These are phyloP conservation scores for Naganishia kalamii DNA, from an alignment of 768 basidiomycete species.

Conservation along the genomic window DNA sequence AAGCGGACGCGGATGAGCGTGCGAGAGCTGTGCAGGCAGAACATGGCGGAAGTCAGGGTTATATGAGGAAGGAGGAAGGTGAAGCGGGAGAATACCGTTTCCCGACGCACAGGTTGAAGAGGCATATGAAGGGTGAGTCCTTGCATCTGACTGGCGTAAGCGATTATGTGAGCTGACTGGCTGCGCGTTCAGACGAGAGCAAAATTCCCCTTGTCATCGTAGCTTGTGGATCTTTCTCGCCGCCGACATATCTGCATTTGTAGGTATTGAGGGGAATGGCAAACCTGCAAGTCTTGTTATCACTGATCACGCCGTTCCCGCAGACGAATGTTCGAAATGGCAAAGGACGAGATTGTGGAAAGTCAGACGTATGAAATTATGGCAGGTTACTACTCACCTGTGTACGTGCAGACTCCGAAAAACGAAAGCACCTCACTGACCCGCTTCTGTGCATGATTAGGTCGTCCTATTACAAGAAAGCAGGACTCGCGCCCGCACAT, in stretches of 20 bases:
- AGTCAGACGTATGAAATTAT: slow-evolving; percentile 93
- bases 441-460: slow-evolving; percentile 12
- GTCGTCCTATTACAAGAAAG: slow-evolving; percentile 73
- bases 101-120: slow-evolving; percentile 44
- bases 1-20: slow-evolving; percentile 47
- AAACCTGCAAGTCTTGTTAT: slow-evolving; percentile 23
- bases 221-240: slow-evolving; percentile 96
- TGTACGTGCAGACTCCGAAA: slow-evolving; percentile 45
- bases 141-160: slow-evolving; percentile 17
- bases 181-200: slow-evolving; percentile 5
- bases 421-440: slow-evolving; percentile 43
- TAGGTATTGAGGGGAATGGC: slow-evolving; percentile 13
- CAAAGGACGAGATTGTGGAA: slow-evolving; percentile 78
- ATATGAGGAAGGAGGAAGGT: slow-evolving; percentile 31
- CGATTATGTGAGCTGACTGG: neutral
- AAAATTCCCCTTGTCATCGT: slow-evolving; percentile 49
- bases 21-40: slow-evolving; percentile 39
- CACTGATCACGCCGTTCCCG: neutral
- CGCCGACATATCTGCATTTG: slow-evolving; percentile 92
- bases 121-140: slow-evolving; percentile 44
- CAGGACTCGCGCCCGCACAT: slow-evolving; percentile 75
- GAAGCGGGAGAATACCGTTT: slow-evolving; percentile 46
- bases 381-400: slow-evolving; percentile 92
- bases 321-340: slow-evolving; percentile 98
- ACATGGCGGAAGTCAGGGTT: slow-evolving; percentile 37